A percentile compares a stretch with the other conserved stretches of the same genome.
Conservation (phyloP, 2,329 filamentous ascomycete species). For the Arthrinium phaeospermum region DNA sequence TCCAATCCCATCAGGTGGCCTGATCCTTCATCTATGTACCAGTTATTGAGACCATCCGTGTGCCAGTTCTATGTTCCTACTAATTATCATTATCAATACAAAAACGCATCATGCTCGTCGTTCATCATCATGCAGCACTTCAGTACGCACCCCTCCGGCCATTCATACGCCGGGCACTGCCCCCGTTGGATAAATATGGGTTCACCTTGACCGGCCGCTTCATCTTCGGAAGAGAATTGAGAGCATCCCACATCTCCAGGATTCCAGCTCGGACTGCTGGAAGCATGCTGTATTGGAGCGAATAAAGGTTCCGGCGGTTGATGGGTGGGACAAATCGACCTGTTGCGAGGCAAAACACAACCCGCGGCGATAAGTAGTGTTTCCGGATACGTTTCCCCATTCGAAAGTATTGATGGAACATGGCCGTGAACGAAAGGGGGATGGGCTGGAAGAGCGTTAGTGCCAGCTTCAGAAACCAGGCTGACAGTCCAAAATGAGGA, state of each 20-base stretch:
- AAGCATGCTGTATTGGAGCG: conserved; percentile 96
- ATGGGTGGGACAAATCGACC: conserved; percentile 95
- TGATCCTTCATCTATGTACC: conserved; percentile 8
- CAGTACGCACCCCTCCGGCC: conserved; percentile 7
- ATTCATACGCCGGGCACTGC: conserved; percentile 10
- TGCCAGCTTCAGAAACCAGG: conserved; percentile 21
- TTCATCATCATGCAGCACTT: conserved; percentile 1
- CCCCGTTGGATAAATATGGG: conserved; percentile 27
- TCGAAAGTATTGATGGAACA: conserved; percentile 98
- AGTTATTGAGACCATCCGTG: neutral
- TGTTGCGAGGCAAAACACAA: conserved; percentile 85
- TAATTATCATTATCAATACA: conserved; percentile 17
- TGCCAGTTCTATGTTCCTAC: neutral
- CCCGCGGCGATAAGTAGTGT: conserved; percentile 89
- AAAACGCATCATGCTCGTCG: conserved; percentile 10
- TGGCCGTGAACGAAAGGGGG: conserved; percentile 86
- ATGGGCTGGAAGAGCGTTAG: conserved; percentile 66
- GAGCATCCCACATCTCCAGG: conserved; percentile 80
- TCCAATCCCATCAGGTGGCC: neutral
- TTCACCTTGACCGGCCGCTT: conserved; percentile 47
- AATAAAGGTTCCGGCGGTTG: conserved; percentile 92
- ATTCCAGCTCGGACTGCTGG: conserved; percentile 82
- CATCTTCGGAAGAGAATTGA: conserved; percentile 59
- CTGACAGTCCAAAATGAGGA: no score
- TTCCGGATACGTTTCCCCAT: conserved; percentile 90